phyloP scores from a whole-genome alignment of 2,329 filamentous ascomycete species.

The Arachnopeziza araneosa region DNA sequence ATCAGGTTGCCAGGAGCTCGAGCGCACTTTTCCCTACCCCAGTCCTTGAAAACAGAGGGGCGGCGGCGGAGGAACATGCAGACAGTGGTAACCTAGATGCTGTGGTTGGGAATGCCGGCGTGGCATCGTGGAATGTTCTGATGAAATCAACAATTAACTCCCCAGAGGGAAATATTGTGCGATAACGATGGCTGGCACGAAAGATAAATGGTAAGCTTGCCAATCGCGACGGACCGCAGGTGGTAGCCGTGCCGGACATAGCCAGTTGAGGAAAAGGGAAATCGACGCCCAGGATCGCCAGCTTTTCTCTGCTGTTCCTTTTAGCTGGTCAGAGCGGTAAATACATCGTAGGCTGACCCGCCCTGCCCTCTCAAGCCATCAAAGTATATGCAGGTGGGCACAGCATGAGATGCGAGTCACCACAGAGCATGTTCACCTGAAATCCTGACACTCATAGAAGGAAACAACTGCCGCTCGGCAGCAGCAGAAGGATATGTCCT shows the following conservation, averaged over 20 bases:
- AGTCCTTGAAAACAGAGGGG: background rate
- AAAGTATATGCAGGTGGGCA: background rate
- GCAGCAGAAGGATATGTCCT: too few species aligned
- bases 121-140: background rate
- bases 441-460: background rate
- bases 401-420: background rate
- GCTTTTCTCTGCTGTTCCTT: background rate
- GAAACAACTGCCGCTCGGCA: background rate
- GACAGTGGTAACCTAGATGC: background rate
- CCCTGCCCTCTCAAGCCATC: background rate
- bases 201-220: background rate
- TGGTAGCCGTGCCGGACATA: background rate
- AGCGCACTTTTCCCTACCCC: background rate
- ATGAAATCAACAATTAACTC: too few species aligned
- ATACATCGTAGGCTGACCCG: background rate
- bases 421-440: background rate
- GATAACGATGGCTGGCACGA: background rate
- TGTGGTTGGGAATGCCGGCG: background rate
- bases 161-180: background rate
- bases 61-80: background rate
- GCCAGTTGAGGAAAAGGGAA: too few species aligned
- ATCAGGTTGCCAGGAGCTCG: background rate
- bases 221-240: background rate
- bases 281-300: too few species aligned
- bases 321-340: background rate